Conservation (phyloP, 306 rosid genomes). For the Quercus glauca region DNA sequence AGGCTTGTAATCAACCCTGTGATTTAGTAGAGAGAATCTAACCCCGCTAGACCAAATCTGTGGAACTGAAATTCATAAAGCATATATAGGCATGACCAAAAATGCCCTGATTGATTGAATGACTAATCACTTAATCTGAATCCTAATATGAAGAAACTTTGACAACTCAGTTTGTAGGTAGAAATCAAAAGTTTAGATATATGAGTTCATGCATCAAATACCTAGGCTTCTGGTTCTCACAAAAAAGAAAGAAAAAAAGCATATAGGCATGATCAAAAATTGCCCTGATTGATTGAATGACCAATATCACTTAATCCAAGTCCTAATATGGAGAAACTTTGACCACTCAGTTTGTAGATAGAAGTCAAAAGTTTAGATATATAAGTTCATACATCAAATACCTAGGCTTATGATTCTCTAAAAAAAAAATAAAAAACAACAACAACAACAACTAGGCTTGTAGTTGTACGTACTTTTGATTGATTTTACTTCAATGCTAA, state of each 20-base stretch:
- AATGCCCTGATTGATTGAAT: neutral
- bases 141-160: neutral
- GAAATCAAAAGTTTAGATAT: constrained; percentile 8
- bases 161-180: constrained; percentile 7
- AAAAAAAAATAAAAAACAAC: neutral
- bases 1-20: too few species aligned
- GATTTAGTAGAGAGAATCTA: too few species aligned
- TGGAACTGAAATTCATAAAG: neutral
- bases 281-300: neutral
- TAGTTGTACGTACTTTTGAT: neutral
- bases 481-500: constrained; percentile 8
- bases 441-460: too few species aligned
- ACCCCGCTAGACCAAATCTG: neutral
- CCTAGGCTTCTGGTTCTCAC: neutral
- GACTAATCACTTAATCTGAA: constrained; percentile 12
- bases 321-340: neutral
- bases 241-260: too few species aligned
- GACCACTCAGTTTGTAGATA: constrained; percentile 2
- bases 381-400: neutral
- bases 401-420: neutral
- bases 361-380: constrained; percentile 11
- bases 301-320: constrained; percentile 8
- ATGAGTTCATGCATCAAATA: neutral
- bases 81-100: neutral
- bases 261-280: neutral